phyloP scores from a whole-genome alignment of 176 grass and related monocot genomes.

The Raddia distichophylla region DNA sequence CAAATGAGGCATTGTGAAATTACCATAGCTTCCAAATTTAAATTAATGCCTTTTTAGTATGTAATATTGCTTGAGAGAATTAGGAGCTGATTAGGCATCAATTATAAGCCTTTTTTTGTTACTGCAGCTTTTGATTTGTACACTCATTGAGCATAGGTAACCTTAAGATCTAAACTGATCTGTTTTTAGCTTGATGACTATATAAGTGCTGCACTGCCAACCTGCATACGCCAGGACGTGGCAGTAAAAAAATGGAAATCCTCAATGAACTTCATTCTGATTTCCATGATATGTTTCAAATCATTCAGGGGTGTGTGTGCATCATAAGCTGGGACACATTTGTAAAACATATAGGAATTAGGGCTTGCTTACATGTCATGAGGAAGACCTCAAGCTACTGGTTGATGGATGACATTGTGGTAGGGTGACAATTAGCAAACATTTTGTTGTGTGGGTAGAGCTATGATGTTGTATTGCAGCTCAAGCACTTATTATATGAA shows the following conservation, averaged over 20 bases:
- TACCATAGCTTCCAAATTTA: slow-evolving; percentile 23
- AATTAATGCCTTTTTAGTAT: slow-evolving; percentile 27
- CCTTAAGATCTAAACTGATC: slow-evolving; percentile 13
- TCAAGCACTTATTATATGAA: not conserved
- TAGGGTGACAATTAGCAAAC: not conserved
- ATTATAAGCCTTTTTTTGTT: slow-evolving; percentile 32
- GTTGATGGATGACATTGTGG: not conserved
- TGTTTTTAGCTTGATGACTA: slow-evolving; percentile 13
- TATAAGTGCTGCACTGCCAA: slow-evolving; percentile 20
- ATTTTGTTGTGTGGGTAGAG: not conserved
- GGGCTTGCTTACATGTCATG: not conserved
- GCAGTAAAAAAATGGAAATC: not conserved
- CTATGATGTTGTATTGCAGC: not conserved
- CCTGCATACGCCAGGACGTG: slow-evolving; percentile 19
- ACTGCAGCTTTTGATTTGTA: slow-evolving; percentile 16
- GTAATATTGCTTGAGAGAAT: slow-evolving; percentile 17
- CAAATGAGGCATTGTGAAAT: slow-evolving; percentile 31
- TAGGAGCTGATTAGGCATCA: not conserved
- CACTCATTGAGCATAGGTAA: not conserved
- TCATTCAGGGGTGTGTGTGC: not conserved
- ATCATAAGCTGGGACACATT: not conserved
- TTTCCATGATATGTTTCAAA: not conserved
- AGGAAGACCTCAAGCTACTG: not conserved
- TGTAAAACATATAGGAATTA: not conserved
- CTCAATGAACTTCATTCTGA: not conserved